These are phyloP conservation scores for Vanilla planifolia DNA, from an alignment of 106 monocot species.

Conservation along the genomic window DNA sequence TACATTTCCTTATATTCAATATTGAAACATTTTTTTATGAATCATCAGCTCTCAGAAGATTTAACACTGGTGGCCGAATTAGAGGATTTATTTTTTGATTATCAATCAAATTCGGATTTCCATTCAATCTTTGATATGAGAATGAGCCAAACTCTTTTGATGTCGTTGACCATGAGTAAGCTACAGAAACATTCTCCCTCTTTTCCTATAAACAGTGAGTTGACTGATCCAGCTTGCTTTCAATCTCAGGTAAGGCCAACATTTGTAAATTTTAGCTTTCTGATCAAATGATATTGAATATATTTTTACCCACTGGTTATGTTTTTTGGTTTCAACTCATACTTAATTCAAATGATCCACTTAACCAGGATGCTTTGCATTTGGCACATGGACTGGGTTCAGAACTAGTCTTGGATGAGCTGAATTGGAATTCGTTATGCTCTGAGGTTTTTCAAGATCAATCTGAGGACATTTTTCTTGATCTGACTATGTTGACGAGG, in stretches of 20 bases:
- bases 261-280: not conserved
- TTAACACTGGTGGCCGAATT: conserved; percentile 4
- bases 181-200: not conserved
- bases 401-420: not conserved
- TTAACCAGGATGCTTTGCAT: not conserved
- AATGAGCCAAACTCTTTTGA: not conserved
- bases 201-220: not conserved
- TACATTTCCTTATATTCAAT: not conserved
- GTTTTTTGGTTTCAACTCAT: conserved; percentile 2
- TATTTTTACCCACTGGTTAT: not conserved
- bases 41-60: conserved; percentile 2
- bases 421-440: conserved; percentile 13
- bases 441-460: conserved; percentile 8
- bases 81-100: not conserved
- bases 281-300: not conserved
- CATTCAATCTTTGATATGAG: not conserved
- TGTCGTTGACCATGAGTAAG: not conserved
- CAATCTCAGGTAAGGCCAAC: not conserved
- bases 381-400: not conserved
- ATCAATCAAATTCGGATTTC: not conserved
- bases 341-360: conserved; percentile 6
- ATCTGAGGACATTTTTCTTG: not conserved
- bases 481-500: not conserved
- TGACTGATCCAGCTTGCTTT: not conserved
- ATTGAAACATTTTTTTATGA: not conserved